A percentile compares a stretch with the other conserved stretches of the same genome.
Conservation (phyloP, 2,329 filamentous ascomycete species). For the Fusarium equiseti region DNA sequence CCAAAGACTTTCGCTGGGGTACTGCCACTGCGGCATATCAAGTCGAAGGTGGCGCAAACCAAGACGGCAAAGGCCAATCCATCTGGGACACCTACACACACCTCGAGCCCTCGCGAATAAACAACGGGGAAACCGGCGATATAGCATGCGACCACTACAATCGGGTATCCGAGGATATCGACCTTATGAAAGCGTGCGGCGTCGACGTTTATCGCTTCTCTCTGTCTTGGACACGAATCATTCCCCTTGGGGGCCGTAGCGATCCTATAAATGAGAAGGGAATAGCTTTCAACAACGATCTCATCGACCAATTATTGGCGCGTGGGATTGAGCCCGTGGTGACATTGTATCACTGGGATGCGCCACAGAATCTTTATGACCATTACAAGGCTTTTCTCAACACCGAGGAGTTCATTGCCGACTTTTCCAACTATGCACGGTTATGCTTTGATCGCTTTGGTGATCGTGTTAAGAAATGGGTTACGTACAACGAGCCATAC, state of each 20-base stretch:
- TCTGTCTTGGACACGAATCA: slow-evolving; percentile 72
- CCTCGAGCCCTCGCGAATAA: slow-evolving; percentile 28
- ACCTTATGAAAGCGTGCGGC: slow-evolving; percentile 65
- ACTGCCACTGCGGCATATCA: slow-evolving; percentile 55
- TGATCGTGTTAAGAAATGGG: slow-evolving; percentile 37
- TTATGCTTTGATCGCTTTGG: background rate
- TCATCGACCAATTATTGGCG: slow-evolving; percentile 1
- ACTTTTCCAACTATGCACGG: background rate
- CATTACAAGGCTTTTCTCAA: slow-evolving; percentile 1
- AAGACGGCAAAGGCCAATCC: slow-evolving; percentile 53
- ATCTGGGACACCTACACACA: slow-evolving; percentile 44
- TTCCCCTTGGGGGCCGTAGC: slow-evolving; percentile 58
- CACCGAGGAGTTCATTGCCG: background rate
- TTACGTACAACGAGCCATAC: slow-evolving; percentile 50
- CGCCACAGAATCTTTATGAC: slow-evolving; percentile 2
- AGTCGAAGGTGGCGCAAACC: slow-evolving; percentile 52
- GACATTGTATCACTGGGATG: slow-evolving; percentile 6
- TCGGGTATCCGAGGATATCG: slow-evolving; percentile 62
- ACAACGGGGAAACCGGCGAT: slow-evolving; percentile 55
- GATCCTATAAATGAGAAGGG: slow-evolving; percentile 7
- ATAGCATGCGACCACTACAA: slow-evolving; percentile 57
- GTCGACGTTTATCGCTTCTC: slow-evolving; percentile 72
- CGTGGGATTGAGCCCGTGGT: background rate
- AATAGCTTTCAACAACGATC: slow-evolving; percentile 6
- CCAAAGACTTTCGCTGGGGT: slow-evolving; percentile 53